Percentiles rank a stretch among this genome's conserved stretches.
These are phyloP conservation scores for Phytophthora sansomeana DNA, from an alignment of 352 stramenopile species.

Conservation along the genomic window DNA sequence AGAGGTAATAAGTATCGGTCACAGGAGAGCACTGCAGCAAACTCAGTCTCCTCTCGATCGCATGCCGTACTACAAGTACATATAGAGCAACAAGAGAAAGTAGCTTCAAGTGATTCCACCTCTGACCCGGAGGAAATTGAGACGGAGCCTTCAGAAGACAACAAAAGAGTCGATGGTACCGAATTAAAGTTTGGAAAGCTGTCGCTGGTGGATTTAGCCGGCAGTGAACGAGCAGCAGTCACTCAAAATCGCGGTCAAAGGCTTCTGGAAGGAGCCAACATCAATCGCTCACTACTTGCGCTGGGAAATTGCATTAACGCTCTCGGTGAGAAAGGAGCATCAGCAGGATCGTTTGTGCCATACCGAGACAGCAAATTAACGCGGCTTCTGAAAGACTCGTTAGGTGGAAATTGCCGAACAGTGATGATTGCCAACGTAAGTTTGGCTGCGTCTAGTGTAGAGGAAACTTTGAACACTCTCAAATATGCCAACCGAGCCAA, in stretches of 20 bases:
- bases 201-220: constrained; percentile 91
- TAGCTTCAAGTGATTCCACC: constrained; percentile 19
- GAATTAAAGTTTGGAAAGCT: constrained; percentile 90
- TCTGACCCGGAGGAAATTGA: constrained; percentile 27
- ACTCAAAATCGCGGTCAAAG: constrained; percentile 91
- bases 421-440: constrained; percentile 95
- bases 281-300: constrained; percentile 92
- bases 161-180: constrained; percentile 21
- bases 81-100: constrained; percentile 76
- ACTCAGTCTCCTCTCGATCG: constrained; percentile 88
- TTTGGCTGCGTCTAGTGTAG: constrained; percentile 76
- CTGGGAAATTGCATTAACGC: constrained; percentile 95
- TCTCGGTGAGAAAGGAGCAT: constrained; percentile 78
- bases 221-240: constrained; percentile 90
- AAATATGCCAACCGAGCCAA: constrained; percentile 95
- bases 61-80: constrained; percentile 91
- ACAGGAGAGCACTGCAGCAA: constrained; percentile 90
- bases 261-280: constrained; percentile 92
- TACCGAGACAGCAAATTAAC: constrained; percentile 93
- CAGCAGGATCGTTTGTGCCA: constrained; percentile 70
- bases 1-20: constrained; percentile 89
- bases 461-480: constrained; percentile 94
- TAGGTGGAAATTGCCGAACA: constrained; percentile 93
- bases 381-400: constrained; percentile 89
- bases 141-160: neutral